phyloP scores from a whole-genome alignment of 257 asterid species.

The Lavandula angustifolia region DNA sequence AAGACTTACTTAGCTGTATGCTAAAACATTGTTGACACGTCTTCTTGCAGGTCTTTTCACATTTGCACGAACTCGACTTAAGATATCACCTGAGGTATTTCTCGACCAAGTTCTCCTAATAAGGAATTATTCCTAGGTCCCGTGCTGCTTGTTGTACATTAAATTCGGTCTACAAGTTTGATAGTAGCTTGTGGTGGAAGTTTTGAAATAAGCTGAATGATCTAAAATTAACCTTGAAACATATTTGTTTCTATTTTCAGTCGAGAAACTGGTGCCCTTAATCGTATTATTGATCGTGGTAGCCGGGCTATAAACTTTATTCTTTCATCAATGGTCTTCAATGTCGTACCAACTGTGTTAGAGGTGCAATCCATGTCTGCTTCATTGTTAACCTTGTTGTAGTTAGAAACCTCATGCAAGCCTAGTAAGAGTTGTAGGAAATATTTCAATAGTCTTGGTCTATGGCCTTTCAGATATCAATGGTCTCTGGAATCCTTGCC shows the following conservation, averaged over 20 bases:
- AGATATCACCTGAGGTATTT: slow-evolving; percentile 91
- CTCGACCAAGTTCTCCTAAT: slow-evolving; percentile 11
- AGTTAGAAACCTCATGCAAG: not conserved
- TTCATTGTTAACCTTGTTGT: slow-evolving; percentile 12
- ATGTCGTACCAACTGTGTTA: slow-evolving; percentile 86
- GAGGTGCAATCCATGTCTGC: slow-evolving; percentile 55
- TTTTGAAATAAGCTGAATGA: slow-evolving; percentile 26
- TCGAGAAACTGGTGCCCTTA: slow-evolving; percentile 97
- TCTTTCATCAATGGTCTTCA: slow-evolving; percentile 93
- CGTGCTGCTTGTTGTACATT: slow-evolving; percentile 4
- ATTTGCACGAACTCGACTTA: slow-evolving; percentile 91
- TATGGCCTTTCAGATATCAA: slow-evolving; percentile 72
- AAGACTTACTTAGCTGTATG: no score
- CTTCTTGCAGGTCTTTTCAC: slow-evolving; percentile 83
- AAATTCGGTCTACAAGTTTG: slow-evolving; percentile 13
- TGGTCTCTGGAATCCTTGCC: slow-evolving; percentile 98
- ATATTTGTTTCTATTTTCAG: slow-evolving; percentile 45
- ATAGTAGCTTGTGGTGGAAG: slow-evolving; percentile 13
- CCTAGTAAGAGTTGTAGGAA: slow-evolving; percentile 15
- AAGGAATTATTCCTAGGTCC: slow-evolving; percentile 23
- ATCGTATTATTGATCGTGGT: slow-evolving; percentile 95
- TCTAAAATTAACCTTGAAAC: slow-evolving; percentile 8
- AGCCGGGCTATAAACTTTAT: slow-evolving; percentile 97
- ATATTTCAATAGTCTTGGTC: slow-evolving; percentile 38
- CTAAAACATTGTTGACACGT: slow-evolving; percentile 27